Percentiles rank a stretch among this genome's conserved stretches.
These are phyloP conservation scores for Starmerella khaoyaiensis DNA, from an alignment of 805 yeast species.

Conservation along the genomic window DNA sequence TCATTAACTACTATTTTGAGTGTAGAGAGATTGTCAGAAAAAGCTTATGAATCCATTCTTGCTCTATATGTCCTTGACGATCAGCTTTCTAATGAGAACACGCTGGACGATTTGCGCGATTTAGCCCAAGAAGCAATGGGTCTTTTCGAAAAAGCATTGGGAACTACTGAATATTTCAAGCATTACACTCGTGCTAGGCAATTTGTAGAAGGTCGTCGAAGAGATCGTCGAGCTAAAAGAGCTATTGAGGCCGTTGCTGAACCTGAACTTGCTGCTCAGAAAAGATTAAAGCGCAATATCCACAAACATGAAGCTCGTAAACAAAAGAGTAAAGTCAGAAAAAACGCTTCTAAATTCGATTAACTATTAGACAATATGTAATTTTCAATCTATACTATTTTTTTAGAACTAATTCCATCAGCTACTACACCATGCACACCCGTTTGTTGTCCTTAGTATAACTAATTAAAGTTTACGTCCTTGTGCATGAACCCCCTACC, in stretches of 20 bases:
- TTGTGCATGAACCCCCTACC: no score
- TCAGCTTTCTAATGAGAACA: conserved; percentile 31
- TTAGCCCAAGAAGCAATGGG: conserved; percentile 54
- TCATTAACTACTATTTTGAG: conserved; percentile 42
- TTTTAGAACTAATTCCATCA: no score
- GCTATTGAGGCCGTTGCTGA: conserved; percentile 62
- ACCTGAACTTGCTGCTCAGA: conserved; percentile 71
- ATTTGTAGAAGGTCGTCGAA: conserved; percentile 46
- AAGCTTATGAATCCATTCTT: conserved; percentile 40
- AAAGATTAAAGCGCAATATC: conserved; percentile 64
- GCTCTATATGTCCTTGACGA: conserved; percentile 38
- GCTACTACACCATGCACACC: no score
- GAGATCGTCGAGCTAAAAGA: conserved; percentile 61
- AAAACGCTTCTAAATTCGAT: background rate
- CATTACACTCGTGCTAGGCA: conserved; percentile 53
- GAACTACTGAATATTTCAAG: conserved; percentile 53
- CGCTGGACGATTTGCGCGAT: conserved; percentile 33
- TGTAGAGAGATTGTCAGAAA: conserved; percentile 31
- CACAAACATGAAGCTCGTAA: conserved; percentile 60
- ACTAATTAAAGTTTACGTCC: no score
- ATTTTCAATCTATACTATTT: background rate
- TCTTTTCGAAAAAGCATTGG: conserved; percentile 53
- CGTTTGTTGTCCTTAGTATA: no score
- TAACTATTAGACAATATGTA: no score
- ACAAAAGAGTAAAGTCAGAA: no score